A percentile compares a stretch with the other conserved stretches of the same genome.
Evolutionary conservation across 208 protist species (phyloP).

Genomic region (Acanthamoeba royreba): DNA sequence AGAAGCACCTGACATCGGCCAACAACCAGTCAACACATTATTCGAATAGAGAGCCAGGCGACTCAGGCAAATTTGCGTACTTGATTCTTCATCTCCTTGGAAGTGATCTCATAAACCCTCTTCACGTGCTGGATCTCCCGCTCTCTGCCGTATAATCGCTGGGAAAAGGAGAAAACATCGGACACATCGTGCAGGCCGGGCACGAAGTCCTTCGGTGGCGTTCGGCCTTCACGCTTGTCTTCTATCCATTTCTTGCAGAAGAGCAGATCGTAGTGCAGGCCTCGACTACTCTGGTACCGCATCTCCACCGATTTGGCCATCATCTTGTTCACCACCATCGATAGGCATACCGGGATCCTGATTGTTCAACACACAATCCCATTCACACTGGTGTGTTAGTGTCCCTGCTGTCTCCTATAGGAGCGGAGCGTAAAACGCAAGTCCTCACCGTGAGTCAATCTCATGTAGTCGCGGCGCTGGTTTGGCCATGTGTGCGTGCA

Average conservation of each 20-base stretch:
- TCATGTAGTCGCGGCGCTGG: not conserved
- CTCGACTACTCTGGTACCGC: conserved; percentile 15
- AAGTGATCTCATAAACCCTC: too few relatives aligned
- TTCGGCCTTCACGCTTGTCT: too few relatives aligned
- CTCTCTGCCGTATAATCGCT: not conserved
- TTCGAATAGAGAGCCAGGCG: too few relatives aligned
- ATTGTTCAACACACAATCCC: too few relatives aligned
- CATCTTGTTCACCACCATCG: not conserved
- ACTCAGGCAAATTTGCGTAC: too few relatives aligned
- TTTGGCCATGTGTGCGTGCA: conserved; percentile 47
- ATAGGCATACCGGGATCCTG: not conserved
- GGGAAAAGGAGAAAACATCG: not conserved
- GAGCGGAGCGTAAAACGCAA: too few relatives aligned
- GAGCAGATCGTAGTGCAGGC: not conserved
- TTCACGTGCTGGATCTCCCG: too few relatives aligned
- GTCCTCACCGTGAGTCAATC: not conserved
- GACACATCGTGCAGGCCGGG: conserved; percentile 23
- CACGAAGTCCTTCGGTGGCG: not conserved
- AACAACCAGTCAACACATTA: not conserved
- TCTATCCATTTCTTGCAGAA: not conserved
- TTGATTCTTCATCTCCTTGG: too few relatives aligned
- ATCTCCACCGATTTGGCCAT: conserved; percentile 13
- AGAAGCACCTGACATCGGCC: not conserved
- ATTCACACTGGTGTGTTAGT: too few relatives aligned
- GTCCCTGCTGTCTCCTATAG: too few relatives aligned